Conservation (phyloP, 345 rosid species). For the Eutrema japonicum region DNA sequence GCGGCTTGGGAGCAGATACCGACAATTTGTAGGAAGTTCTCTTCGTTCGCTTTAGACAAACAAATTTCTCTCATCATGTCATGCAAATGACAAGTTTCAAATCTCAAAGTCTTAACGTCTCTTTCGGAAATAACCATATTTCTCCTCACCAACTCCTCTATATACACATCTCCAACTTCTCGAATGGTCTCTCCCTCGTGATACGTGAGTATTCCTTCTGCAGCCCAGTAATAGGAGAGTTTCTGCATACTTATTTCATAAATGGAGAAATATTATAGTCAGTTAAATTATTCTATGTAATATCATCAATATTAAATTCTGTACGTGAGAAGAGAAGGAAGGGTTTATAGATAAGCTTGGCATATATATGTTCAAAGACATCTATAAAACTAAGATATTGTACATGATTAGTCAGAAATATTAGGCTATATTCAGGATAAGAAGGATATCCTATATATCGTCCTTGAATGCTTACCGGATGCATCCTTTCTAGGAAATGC, state of each 20-base stretch:
- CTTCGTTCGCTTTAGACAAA: neutral
- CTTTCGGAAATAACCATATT: constrained; percentile 43
- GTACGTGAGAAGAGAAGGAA: no score
- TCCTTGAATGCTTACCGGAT: constrained; percentile 15
- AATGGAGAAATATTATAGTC: no score
- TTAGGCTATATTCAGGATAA: no score
- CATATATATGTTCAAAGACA: no score
- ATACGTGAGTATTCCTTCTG: constrained; percentile 36
- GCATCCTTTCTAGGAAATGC: constrained; percentile 24
- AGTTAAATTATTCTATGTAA: no score
- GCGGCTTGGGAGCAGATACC: neutral
- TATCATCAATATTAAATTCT: no score
- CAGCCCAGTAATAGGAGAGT: constrained; percentile 41
- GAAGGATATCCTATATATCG: no score
- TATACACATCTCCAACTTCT: constrained; percentile 31
- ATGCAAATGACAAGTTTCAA: neutral
- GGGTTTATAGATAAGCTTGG: no score
- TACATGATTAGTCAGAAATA: no score
- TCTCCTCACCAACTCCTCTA: constrained; percentile 43
- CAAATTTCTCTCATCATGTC: neutral
- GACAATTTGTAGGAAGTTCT: neutral
- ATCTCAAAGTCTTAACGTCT: neutral
- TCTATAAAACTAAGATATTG: no score
- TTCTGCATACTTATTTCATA: constrained; percentile 3
- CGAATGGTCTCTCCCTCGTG: neutral